phyloP scores from a whole-genome alignment of 202 grass and related monocot genomes.

The Elaeis oleifera region DNA sequence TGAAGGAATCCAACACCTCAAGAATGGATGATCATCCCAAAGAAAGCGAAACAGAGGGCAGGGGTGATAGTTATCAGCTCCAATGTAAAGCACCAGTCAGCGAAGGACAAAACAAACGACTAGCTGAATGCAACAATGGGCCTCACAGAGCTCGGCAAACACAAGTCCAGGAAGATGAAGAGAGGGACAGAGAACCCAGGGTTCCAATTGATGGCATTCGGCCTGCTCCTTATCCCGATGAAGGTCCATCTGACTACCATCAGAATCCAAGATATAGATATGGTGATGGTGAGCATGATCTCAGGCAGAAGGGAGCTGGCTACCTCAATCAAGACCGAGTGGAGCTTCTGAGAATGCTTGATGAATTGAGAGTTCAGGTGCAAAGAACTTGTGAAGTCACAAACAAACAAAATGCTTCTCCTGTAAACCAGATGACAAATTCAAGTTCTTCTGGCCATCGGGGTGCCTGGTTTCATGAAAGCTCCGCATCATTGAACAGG shows the following conservation, averaged over 20 bases:
- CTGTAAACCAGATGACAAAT: slow-evolving; percentile 15
- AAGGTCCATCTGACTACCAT: too few relatives aligned
- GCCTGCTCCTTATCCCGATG: not conserved
- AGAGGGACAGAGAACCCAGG: slow-evolving; percentile 50
- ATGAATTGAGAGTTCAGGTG: slow-evolving; percentile 79
- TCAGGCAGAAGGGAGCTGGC: not conserved
- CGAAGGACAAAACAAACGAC: slow-evolving; percentile 26
- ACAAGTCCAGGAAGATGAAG: slow-evolving; percentile 11
- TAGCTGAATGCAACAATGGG: not conserved
- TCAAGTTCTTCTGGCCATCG: slow-evolving; percentile 33
- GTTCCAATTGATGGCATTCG: not conserved
- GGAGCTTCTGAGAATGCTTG: slow-evolving; percentile 69
- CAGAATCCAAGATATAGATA: too few relatives aligned
- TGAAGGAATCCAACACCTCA: slow-evolving; percentile 33
- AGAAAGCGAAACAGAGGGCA: slow-evolving; percentile 30
- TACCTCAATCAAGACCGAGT: slow-evolving; percentile 45
- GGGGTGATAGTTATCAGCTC: slow-evolving; percentile 40
- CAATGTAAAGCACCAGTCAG: slow-evolving; percentile 17
- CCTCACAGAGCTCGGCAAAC: not conserved
- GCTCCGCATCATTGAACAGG: slow-evolving; percentile 41
- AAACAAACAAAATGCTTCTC: slow-evolving; percentile 28
- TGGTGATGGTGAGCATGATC: too few relatives aligned
- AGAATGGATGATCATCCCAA: slow-evolving; percentile 18
- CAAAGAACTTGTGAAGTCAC: slow-evolving; percentile 57
- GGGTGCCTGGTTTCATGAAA: slow-evolving; percentile 35